Conservation (phyloP, 2,329 filamentous ascomycete genomes). For the Paraconiothyrium sp. region DNA sequence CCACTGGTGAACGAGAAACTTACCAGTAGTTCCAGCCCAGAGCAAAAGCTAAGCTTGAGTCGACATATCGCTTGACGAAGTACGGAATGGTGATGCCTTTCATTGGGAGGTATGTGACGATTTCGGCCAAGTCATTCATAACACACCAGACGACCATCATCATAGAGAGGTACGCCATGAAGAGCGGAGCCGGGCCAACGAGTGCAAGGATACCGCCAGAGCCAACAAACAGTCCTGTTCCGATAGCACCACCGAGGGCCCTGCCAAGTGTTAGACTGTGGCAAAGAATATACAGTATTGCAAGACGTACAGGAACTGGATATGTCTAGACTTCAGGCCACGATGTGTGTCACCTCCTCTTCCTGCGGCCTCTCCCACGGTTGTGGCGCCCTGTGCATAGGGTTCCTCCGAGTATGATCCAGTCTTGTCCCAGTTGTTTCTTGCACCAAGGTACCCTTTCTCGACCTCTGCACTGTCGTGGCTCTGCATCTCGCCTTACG, state of each 20-base stretch:
- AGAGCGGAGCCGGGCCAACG: constrained; percentile 46
- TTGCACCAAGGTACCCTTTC: constrained; percentile 29
- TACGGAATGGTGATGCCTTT: constrained; percentile 50
- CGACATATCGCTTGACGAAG: constrained; percentile 56
- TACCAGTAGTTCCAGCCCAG: constrained; percentile 45
- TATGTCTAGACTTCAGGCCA: constrained; percentile 50
- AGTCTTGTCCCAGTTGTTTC: constrained; percentile 29
- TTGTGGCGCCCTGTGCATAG: constrained; percentile 38
- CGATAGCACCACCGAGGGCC: constrained; percentile 67
- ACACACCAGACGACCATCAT: constrained; percentile 52
- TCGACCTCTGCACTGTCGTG: constrained; percentile 32
- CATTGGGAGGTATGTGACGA: constrained; percentile 53
- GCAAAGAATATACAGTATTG: not conserved
- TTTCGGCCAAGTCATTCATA: constrained; percentile 54
- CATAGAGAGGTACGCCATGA: constrained; percentile 51
- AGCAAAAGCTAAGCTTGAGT: constrained; percentile 54
- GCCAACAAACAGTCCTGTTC: constrained; percentile 50
- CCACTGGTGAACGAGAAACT: not conserved
- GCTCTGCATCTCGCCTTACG: constrained; percentile 11
- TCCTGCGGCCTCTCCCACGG: constrained; percentile 39
- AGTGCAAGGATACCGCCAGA: constrained; percentile 44
- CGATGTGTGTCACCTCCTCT: constrained; percentile 46
- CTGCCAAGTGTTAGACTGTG: constrained; percentile 57
- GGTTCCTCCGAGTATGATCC: constrained; percentile 28
- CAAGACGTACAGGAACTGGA: constrained; percentile 46